phyloP scores from a whole-genome alignment of 768 basidiomycete species.

The Suillus subaureus region DNA sequence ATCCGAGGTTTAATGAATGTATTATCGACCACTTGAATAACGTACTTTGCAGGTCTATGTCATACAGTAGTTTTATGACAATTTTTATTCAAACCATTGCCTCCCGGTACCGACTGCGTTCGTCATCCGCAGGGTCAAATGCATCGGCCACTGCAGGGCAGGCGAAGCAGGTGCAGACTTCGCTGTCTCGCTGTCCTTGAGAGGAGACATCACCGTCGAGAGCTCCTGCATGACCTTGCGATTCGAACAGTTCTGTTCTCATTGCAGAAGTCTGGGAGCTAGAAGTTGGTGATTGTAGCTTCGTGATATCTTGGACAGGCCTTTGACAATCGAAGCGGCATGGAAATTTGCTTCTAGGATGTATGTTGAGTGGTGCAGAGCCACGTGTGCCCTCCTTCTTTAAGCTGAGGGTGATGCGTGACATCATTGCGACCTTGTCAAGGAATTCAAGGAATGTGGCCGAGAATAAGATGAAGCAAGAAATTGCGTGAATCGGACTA shows the following conservation, averaged over 20 bases:
- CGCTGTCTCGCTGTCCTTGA: neutral
- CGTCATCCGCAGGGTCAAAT: neutral
- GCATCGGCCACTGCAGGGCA: neutral
- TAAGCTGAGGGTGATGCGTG: constrained; percentile 64
- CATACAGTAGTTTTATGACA: neutral
- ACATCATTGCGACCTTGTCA: constrained; percentile 63
- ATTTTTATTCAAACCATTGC: neutral
- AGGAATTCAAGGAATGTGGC: too few species aligned
- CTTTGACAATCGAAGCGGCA: neutral
- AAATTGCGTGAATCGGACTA: neutral
- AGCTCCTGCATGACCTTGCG: neutral
- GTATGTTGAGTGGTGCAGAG: neutral
- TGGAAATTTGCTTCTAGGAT: neutral
- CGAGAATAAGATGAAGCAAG: constrained; percentile 1
- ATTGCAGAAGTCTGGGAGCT: neutral
- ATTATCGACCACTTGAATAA: neutral
- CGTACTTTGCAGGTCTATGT: neutral
- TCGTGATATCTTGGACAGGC: neutral
- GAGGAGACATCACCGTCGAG: neutral
- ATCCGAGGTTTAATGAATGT: neutral
- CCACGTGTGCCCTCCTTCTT: constrained; percentile 37
- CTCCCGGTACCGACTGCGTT: too few species aligned
- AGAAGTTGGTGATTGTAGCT: neutral
- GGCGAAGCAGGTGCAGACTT: too few species aligned
- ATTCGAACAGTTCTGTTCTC: neutral